These are phyloP conservation scores for Yarrowia sp. DNA, from an alignment of 805 yeast species.

Conservation along the genomic window DNA sequence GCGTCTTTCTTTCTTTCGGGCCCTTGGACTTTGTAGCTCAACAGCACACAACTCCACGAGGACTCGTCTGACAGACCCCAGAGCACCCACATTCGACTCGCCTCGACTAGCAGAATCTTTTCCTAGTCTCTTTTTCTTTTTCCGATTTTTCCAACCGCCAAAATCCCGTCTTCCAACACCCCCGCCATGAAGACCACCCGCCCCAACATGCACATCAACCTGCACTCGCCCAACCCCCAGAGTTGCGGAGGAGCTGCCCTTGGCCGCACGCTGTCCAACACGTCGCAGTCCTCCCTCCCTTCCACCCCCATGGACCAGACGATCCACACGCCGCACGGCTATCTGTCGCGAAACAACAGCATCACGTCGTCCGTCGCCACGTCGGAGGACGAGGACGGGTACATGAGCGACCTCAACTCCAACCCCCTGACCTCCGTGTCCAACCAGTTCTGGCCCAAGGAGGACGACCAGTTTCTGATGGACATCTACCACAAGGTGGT, in stretches of 20 bases:
- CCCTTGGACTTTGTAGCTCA: too few relatives aligned
- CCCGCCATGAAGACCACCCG: slow-evolving; percentile 1
- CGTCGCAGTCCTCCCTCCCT: slow-evolving; percentile 11
- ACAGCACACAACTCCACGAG: not conserved
- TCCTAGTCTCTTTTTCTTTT: too few relatives aligned
- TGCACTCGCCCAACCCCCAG: slow-evolving; percentile 17
- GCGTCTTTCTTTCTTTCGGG: too few relatives aligned
- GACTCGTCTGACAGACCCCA: too few relatives aligned
- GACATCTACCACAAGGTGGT: slow-evolving; percentile 49
- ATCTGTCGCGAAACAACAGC: slow-evolving; percentile 8
- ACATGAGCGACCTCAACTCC: slow-evolving; percentile 3
- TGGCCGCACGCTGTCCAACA: slow-evolving; percentile 1
- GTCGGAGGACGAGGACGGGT: slow-evolving; percentile 10
- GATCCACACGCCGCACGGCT: slow-evolving; percentile 19
- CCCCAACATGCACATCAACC: slow-evolving; percentile 16
- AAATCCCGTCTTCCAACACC: not conserved
- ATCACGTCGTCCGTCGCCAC: slow-evolving; percentile 8
- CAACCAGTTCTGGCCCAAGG: slow-evolving; percentile 33
- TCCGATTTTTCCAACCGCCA: too few relatives aligned
- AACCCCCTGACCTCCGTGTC: slow-evolving; percentile 15
- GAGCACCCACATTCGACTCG: too few relatives aligned
- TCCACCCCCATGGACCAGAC: slow-evolving; percentile 24
- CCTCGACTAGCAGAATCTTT: too few relatives aligned
- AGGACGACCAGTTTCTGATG: slow-evolving; percentile 45
- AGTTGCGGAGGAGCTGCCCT: slow-evolving; percentile 17